Base-by-base conservation (phyloP, 805 yeast species). In the Lachancea sp. region DNA sequence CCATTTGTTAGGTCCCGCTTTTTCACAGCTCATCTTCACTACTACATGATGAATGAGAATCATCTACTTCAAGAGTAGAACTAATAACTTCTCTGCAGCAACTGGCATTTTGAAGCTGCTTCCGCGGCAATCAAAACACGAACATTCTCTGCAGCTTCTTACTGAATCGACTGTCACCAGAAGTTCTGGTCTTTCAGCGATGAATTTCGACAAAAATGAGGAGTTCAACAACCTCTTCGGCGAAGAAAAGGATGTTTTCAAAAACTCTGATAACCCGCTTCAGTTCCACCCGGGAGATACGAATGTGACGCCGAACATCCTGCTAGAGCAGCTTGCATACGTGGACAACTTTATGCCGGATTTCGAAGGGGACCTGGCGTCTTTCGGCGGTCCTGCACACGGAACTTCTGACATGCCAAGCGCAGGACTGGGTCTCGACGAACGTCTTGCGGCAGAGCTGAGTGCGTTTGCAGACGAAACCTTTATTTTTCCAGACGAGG, bases 391-490 rank as follows among this genome's bases (percentile, higher is more conserved):
- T 19, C 36, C 36, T 6, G 27, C 36, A 20, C 36, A 45, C 26
- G 45, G 41, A n/a, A n/a, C n/a, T 15, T 31, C 45, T 9, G 38
- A 46, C 15, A 17, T 31, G 17, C 31, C 20, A 9, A 26, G 22
- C 32, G 40, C 29, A 3, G 67, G 66, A 5, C 52, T 63, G 8
- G 66, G 67, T 32, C 66, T 75, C 22, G 81, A 77, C 52, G 79
- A 75, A 49, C 73, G 76, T 42, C 54, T 77, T 20, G 74, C 79
- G 5, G 78, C 77, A 15, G 93, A 85, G 57, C 71, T 85, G 50
- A 85, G 87, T 15, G 90, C 89, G 1, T 85, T 85, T 72, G 91
- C 90, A 0, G 90, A 84, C 55, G 90, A 83, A 48, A 75, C 86
- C 2, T 85, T 85, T 53, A 75, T 85, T 2, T 85, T 85, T 58